Conservation (phyloP, 1,284 basidiomycete species). For the Apiotrichum porosum region DNA sequence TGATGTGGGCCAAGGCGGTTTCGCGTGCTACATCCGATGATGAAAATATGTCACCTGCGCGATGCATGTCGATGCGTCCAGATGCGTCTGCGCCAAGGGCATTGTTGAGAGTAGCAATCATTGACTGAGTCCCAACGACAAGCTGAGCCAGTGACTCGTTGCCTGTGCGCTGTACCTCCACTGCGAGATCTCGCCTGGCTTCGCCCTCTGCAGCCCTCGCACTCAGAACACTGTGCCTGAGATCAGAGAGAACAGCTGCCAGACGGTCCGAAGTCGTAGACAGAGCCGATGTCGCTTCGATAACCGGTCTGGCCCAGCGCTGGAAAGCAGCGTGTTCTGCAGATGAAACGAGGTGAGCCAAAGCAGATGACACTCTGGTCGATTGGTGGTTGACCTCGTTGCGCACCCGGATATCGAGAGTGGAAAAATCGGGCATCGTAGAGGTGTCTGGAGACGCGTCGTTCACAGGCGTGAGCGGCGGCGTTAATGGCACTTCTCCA, state of each 20-base stretch:
- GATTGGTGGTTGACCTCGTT: conserved; percentile 64
- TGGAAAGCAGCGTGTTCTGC: conserved; percentile 7
- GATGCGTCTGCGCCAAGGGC: conserved; percentile 2
- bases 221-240: background rate
- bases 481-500: conserved; percentile 11
- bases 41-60: conserved; percentile 11
- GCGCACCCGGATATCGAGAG: conserved; percentile 65
- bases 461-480: conserved; percentile 12
- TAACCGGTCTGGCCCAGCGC: conserved; percentile 9
- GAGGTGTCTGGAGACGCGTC: background rate
- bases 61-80: conserved; percentile 6
- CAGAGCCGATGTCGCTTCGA: background rate
- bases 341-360: conserved; percentile 44
- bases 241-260: background rate
- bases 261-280: background rate
- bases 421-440: conserved; percentile 53
- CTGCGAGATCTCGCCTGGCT: background rate
- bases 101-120: conserved; percentile 6
- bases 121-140: background rate
- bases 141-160: background rate
- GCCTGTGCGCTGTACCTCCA: background rate
- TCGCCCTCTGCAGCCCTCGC: background rate
- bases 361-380: conserved; percentile 58
- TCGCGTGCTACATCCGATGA: conserved; percentile 12
- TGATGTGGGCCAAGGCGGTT: conserved; percentile 2